Evolutionary conservation across 2,329 filamentous ascomycete genomes (phyloP).

Genomic region (Akanthomyces lecanii): DNA sequence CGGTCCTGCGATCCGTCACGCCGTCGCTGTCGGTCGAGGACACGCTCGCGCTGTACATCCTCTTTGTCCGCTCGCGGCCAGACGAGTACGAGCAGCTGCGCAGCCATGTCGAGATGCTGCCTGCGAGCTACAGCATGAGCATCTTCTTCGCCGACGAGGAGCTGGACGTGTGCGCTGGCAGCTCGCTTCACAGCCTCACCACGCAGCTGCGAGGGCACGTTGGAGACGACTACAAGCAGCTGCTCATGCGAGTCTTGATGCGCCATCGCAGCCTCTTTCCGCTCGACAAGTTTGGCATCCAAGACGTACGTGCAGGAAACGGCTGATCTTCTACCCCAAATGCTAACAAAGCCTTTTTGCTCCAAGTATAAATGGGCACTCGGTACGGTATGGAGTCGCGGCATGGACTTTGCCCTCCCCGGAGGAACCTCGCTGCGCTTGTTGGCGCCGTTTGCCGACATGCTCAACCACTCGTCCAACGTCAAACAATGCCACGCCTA

Average conservation of each 20-base stretch:
- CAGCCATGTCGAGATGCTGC: constrained; percentile 28
- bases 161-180: constrained; percentile 30
- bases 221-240: constrained; percentile 28
- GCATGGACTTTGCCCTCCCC: constrained; percentile 30
- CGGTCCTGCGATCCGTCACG: constrained; percentile 27
- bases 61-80: constrained; percentile 31
- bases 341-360: too few relatives aligned
- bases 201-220: constrained; percentile 28
- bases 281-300: constrained; percentile 29
- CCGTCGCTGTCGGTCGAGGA: constrained; percentile 32
- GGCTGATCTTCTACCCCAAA: too few relatives aligned
- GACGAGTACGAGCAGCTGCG: constrained; percentile 26
- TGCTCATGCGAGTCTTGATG: constrained; percentile 26
- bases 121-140: constrained; percentile 31
- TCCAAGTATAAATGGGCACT: constrained; percentile 37
- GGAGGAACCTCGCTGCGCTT: not conserved
- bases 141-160: constrained; percentile 33
- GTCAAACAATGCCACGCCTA: constrained; percentile 34
- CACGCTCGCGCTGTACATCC: constrained; percentile 30
- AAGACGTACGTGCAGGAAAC: constrained; percentile 25
- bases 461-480: constrained; percentile 34
- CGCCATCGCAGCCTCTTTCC: constrained; percentile 31
- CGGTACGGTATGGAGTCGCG: constrained; percentile 26
- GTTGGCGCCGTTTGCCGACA: constrained; percentile 33
- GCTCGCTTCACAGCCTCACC: constrained; percentile 31